phyloP scores from a whole-genome alignment of 192 early-diverging fungal genomes.

The Umbelopsis sp. region DNA sequence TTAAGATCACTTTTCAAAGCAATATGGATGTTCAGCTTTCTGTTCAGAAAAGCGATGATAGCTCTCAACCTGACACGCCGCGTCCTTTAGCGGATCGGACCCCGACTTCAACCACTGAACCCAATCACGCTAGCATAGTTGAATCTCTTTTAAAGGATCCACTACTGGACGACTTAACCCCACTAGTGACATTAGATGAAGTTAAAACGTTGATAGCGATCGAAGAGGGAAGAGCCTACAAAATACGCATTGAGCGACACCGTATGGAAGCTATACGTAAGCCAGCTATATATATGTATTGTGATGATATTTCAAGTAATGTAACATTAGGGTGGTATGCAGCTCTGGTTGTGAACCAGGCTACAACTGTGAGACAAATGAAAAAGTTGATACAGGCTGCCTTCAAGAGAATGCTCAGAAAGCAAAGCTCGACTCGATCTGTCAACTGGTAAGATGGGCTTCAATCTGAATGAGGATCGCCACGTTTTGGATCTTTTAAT shows the following conservation, averaged over 20 bases:
- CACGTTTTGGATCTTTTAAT: not conserved
- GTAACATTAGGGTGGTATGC: not conserved
- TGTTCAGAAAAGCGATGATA: no score
- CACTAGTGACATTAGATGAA: conserved; percentile 12
- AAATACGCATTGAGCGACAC: conserved; percentile 23
- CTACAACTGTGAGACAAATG: conserved; percentile 25
- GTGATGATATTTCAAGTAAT: not conserved
- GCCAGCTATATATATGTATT: not conserved
- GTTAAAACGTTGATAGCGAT: conserved; percentile 32
- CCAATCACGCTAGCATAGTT: not conserved
- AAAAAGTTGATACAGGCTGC: conserved; percentile 20
- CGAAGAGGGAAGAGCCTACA: conserved; percentile 29
- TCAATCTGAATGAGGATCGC: not conserved
- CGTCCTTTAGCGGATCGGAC: no score
- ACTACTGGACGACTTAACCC: conserved; percentile 27
- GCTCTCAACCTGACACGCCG: no score
- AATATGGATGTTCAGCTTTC: no score
- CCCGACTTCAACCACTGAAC: no score
- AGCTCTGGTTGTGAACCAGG: conserved; percentile 27
- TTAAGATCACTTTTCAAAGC: no score
- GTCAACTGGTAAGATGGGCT: conserved; percentile 30
- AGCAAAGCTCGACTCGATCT: not conserved
- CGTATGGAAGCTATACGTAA: conserved; percentile 25
- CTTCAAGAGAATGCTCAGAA: conserved; percentile 1
- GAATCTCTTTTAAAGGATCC: conserved; percentile 20